Evolutionary conservation across 495 filamentous ascomycete species (phyloP).

Genomic region (Geopyxis carbonaria): DNA sequence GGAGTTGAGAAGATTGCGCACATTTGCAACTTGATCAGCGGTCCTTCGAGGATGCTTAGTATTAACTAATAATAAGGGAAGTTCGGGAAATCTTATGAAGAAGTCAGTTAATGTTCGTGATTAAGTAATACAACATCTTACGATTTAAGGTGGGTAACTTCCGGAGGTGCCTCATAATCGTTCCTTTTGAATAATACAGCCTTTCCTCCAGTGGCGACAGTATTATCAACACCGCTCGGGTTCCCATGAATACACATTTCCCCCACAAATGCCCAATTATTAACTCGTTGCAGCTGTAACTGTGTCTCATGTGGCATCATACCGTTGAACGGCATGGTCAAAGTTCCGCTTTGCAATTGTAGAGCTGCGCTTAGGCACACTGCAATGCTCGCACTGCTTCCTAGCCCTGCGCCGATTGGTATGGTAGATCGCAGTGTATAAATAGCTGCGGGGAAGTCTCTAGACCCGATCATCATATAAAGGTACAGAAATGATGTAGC

Average conservation of each 20-base stretch:
- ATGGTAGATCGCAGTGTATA: slow-evolving; percentile 91
- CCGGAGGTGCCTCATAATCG: slow-evolving; percentile 60
- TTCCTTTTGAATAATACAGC: slow-evolving; percentile 74
- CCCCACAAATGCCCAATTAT: slow-evolving; percentile 90
- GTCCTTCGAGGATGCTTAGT: slow-evolving; percentile 73
- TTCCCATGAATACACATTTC: slow-evolving; percentile 96
- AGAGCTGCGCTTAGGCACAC: slow-evolving; percentile 81
- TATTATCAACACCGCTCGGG: slow-evolving; percentile 92
- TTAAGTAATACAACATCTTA: slow-evolving; percentile 1
- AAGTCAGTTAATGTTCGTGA: not conserved
- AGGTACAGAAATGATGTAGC: slow-evolving; percentile 82
- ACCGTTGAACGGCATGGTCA: slow-evolving; percentile 76
- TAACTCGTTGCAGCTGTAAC: slow-evolving; percentile 79
- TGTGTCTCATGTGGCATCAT: slow-evolving; percentile 67
- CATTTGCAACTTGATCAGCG: slow-evolving; percentile 67
- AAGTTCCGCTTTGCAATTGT: slow-evolving; percentile 68
- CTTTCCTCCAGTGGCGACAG: slow-evolving; percentile 81
- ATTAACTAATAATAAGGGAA: slow-evolving; percentile 78
- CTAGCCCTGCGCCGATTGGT: slow-evolving; percentile 79
- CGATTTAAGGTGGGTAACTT: slow-evolving; percentile 55
- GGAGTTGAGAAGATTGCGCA: slow-evolving; percentile 46
- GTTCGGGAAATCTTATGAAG: slow-evolving; percentile 51
- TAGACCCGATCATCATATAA: slow-evolving; percentile 69
- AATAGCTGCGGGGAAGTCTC: slow-evolving; percentile 56
- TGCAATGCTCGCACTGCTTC: slow-evolving; percentile 79